Conservation (phyloP, 345 rosid species). For the Noccaea caerulescens region DNA sequence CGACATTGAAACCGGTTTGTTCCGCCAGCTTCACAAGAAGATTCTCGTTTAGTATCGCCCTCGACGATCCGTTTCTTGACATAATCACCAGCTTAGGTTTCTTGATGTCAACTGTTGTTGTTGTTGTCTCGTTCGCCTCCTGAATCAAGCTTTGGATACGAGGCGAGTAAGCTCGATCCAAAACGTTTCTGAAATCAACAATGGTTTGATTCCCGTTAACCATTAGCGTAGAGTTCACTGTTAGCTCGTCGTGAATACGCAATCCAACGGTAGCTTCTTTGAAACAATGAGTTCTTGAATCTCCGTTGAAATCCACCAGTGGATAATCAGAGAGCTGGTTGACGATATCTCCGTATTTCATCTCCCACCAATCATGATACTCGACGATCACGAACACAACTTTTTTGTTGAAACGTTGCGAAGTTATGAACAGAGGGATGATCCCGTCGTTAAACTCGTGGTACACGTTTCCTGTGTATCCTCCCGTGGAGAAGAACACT, state of each 20-base stretch:
- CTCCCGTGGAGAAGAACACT: conserved; percentile 82
- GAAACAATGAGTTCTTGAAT: conserved; percentile 78
- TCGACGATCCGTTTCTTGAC: conserved; percentile 63
- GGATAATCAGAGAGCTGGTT: conserved; percentile 65
- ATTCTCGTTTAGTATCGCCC: conserved; percentile 68
- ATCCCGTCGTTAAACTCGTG: conserved; percentile 91
- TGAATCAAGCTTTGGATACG: conserved; percentile 57
- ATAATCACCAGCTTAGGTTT: conserved; percentile 70
- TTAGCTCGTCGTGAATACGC: conserved; percentile 76
- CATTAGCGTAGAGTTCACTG: conserved; percentile 55
- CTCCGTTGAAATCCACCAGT: conserved; percentile 57
- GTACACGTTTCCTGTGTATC: conserved; percentile 79
- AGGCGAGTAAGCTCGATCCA: conserved; percentile 61
- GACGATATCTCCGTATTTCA: conserved; percentile 68
- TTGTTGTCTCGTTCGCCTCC: conserved; percentile 37
- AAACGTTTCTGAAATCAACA: conserved; percentile 62
- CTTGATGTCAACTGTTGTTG: conserved; percentile 32
- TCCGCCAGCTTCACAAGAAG: conserved; percentile 60
- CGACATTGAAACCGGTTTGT: conserved; percentile 62
- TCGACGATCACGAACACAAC: conserved; percentile 82
- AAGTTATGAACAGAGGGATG: conserved; percentile 76
- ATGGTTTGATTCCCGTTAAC: conserved; percentile 48
- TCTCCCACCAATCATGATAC: conserved; percentile 85
- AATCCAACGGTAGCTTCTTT: conserved; percentile 75
- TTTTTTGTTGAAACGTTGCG: conserved; percentile 67